Conservation (phyloP, 2,329 filamentous ascomycete species). For the Colletotrichum coccodes region DNA sequence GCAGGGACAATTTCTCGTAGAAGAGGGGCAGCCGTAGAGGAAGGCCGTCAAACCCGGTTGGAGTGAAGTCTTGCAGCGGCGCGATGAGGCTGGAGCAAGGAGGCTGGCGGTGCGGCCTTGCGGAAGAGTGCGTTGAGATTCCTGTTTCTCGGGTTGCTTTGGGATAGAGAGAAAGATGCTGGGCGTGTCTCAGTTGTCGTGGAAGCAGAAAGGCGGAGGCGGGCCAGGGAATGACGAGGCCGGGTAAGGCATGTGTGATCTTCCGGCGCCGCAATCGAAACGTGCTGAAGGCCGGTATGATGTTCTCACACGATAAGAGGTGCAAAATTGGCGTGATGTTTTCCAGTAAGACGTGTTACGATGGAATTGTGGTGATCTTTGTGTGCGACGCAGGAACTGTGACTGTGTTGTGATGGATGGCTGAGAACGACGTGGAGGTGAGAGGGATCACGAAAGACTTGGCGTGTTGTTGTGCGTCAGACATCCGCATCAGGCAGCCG, state of each 20-base stretch:
- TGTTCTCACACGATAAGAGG: background rate
- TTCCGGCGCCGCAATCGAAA: background rate
- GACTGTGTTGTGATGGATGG: background rate
- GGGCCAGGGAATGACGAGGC: background rate
- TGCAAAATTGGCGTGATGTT: background rate
- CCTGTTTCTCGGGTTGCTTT: background rate
- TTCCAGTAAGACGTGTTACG: background rate
- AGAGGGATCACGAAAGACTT: conserved; percentile 20
- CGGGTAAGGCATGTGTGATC: background rate
- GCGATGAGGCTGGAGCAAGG: background rate
- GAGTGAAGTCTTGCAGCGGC: background rate
- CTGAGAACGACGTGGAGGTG: background rate
- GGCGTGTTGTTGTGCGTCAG: conserved; percentile 12
- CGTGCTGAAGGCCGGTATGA: background rate
- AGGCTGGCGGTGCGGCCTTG: conserved; percentile 2
- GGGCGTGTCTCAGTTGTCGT: background rate
- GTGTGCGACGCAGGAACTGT: background rate
- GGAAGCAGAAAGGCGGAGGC: background rate
- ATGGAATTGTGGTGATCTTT: background rate
- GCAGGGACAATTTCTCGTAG: background rate
- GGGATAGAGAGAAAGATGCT: too few species aligned
- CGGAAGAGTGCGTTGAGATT: background rate
- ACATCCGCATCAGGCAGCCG: conserved; percentile 23
- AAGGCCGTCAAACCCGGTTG: background rate
- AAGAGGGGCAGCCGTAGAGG: background rate